Evolutionary conservation across 768 basidiomycete species (phyloP).

Genomic region (Pilatotrama ljubarskyi): DNA sequence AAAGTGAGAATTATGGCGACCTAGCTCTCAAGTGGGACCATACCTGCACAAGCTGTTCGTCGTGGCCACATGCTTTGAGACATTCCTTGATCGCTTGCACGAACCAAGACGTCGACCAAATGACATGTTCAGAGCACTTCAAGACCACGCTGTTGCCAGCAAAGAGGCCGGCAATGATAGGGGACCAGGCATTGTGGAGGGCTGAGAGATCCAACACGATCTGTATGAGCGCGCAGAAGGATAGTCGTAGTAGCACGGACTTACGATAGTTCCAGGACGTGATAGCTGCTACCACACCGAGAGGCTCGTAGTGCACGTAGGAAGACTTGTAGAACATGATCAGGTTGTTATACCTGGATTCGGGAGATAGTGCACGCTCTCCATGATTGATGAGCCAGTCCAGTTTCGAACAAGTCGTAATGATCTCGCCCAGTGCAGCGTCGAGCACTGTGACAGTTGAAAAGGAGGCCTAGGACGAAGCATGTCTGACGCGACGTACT

Average conservation of each 20-base stretch:
- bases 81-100: slow-evolving; percentile 76
- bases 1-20: not conserved
- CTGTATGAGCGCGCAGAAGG: not conserved
- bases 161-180: slow-evolving; percentile 88
- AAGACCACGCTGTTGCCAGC: slow-evolving; percentile 88
- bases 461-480: not conserved
- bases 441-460: slow-evolving; percentile 70
- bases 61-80: slow-evolving; percentile 78
- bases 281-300: slow-evolving; percentile 89
- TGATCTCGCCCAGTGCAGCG: slow-evolving; percentile 90
- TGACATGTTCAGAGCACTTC: slow-evolving; percentile 90
- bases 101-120: slow-evolving; percentile 89
- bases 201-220: slow-evolving; percentile 46
- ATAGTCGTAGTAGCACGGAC: slow-evolving; percentile 23
- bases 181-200: slow-evolving; percentile 92
- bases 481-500: slow-evolving; percentile 47
- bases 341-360: slow-evolving; percentile 64
- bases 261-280: slow-evolving; percentile 96
- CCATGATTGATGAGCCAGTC: slow-evolving; percentile 90
- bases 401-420: slow-evolving; percentile 93
- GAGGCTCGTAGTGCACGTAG: slow-evolving; percentile 82
- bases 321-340: slow-evolving; percentile 77
- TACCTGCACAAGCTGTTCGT: slow-evolving; percentile 85
- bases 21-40: slow-evolving; percentile 10
- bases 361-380: slow-evolving; percentile 71